Evolutionary conservation across 495 filamentous ascomycete species (phyloP), one percentile per base, ranked within the genome.

Genomic region (Tuber brumale): DNA sequence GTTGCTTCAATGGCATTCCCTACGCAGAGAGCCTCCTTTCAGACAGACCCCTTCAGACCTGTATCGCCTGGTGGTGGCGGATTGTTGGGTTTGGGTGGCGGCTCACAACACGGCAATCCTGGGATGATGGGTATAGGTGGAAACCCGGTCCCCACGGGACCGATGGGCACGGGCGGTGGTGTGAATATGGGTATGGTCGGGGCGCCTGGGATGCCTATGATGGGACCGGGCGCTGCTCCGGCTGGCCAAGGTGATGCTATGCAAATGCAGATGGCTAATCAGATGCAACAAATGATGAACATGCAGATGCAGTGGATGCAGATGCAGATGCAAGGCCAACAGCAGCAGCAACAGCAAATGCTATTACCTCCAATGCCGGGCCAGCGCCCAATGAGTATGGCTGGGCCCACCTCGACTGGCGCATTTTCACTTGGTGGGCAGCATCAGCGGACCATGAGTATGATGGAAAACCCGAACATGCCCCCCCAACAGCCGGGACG

Each of bases 181-280:
- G 80, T 74, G 79, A 75, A 75, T 23, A 31, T 73, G 27, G 70
- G 69, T 42, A 77, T 84, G 83, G 83, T 87, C 74, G 85, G 84
- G 35, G 74, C 70, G 48, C 82, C 84, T 81, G 83, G 81, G 43
- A 84, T 82, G 76, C 79, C 84, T 45, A 77, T 79, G 76, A 87
- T 83, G 82, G 82, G 79, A 69, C 79, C 43, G 45, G 82, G 77
- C 45, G 84, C 84, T 42, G 81, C 86, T 85, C 83, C 90, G 42
- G 86, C 87, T 74, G 71, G 70, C 41, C 86, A 92, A 31, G 89
- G 88, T 7, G 92, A 95, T 78, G 91, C 92, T 80, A 91, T 91
- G 27, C 92, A 93, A 76, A 87, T 94, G 70, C 91, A 97, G 81
- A 91, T 97, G 86, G 90, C 90, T 41, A 92, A 94, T 80, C 92